Conservation (phyloP, 2,329 filamentous ascomycete genomes). For the Acephala macrosclerotiorum region DNA sequence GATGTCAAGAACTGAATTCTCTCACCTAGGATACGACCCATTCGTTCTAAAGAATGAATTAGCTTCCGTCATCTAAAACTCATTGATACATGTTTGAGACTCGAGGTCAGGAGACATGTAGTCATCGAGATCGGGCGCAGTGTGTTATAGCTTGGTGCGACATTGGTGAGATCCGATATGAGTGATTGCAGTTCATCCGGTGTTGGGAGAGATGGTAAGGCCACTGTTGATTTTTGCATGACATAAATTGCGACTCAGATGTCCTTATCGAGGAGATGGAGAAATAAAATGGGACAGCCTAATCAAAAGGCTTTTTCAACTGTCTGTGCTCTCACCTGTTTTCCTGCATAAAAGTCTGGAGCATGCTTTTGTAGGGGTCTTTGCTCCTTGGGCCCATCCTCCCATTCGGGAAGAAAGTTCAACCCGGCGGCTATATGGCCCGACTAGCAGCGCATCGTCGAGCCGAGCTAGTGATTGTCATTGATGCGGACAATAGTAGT, state of each 20-base stretch:
- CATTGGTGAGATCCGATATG: background rate
- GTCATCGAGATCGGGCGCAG: background rate
- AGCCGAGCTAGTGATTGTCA: background rate
- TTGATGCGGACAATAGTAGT: conserved; percentile 11
- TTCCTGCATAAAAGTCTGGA: no score
- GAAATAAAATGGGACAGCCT: no score
- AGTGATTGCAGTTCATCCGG: background rate
- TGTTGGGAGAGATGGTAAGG: no score
- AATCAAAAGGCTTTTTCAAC: no score
- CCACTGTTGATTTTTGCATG: no score
- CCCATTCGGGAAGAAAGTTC: no score
- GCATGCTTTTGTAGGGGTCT: no score
- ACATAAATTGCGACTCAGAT: no score
- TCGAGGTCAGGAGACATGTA: conserved; percentile 28
- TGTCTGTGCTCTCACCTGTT: no score
- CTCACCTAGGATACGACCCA: background rate
- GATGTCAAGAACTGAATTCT: background rate
- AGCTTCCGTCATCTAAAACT: background rate
- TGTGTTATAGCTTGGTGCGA: background rate
- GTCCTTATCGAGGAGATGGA: no score
- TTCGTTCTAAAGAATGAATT: background rate
- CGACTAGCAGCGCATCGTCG: background rate
- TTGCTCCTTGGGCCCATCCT: no score
- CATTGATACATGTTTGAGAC: background rate
- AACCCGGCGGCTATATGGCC: no score